Base-by-base conservation (phyloP, 2,329 filamentous ascomycete species). In the Stagonosporopsis cucurbitacearum region DNA sequence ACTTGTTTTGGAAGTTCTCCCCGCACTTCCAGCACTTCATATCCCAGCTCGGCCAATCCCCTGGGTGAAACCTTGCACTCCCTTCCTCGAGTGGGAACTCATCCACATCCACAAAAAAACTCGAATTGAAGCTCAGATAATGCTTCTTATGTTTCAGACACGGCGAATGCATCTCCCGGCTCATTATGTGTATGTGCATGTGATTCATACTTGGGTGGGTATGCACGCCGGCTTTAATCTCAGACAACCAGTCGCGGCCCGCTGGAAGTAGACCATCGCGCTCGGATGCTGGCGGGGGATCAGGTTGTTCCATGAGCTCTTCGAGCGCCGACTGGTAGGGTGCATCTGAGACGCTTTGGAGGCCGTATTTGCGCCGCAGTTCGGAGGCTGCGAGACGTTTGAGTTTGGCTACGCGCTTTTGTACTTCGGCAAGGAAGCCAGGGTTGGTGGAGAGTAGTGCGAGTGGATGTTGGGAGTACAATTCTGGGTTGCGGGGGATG, bases 161-260 rank as follows among this genome's bases (percentile, higher is more conserved):
- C 11, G 84, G 82, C 33, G 88, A 92, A 66, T 86, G 82, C 81
- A 91, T 88, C 72, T 99, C 95, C 17, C 86, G 81, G 35, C 90
- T 91, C 54, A 98, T 77, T 26, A 98, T 86, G 75, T 99, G 95
- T 4, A 98, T 82, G 76, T 99, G 95, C 50, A 98, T 73, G 73
- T 98, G 92, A 60, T 85, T 88, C 95, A 99, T 98, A 52, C 89
- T 93, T 3, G 95, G 95, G 64, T 88, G 86, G 3, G 91, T 89
- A 77, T 99, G 95, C 7, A 96, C 84, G 13, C 95, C 95, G 19
- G 87, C 84, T 45, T 85, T 84, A 44, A 98, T 82, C 23, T 95
- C 91, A 12, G 79, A 78, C 36, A 80, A 77, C 91, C 92, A 98
- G 76, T 97, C 87, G 22, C 94, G 83, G 0, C 92, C 93, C 0